Base-by-base conservation (phyloP, 345 rosid species). In the Corchorus olitorius region DNA sequence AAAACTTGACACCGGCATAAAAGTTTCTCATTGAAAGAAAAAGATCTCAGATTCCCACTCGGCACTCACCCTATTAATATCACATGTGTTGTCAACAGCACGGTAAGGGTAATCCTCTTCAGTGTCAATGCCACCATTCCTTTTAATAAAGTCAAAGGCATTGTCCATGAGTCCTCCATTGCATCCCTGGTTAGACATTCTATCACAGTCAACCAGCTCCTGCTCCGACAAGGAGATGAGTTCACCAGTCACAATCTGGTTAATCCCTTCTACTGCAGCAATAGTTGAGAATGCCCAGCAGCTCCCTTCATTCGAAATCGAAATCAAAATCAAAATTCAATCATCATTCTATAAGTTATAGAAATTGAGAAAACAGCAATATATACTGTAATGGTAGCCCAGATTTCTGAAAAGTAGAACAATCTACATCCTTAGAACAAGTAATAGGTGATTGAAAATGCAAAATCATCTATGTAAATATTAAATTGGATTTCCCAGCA, bases 251-350 rank as follows among this genome's bases (percentile, higher is more conserved):
- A 86, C 91, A 12, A 92, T 91, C 85, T 87, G 82, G 82, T 86
- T 92, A 46, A 92, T 80, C 20, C 94, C 95, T 78, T 92, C 97
- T 68, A 92, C 95, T 20, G 97, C 91, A 72, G 82, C 92, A 65
- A 92, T 58, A 10, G 97, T 83, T 8, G 97, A 92, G 83, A 92
- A 92, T 35, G 97, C 93, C 95, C 95, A 91, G 84, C 97, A 87
- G 67, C 97, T 92, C 82, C 97, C 95, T 90, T n/a, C 68, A 75
- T 71, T 74, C 60, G 15, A 60, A 72, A 60, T 60, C 70, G 52
- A 27, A 27, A 27, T 27, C 27, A n/a, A 60, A 72, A 60, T 60
- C 70, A 61, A 27, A 27, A 27, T 27, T n/a, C 27, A 70, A 52
- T 2, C 1, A 45, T 43, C 34, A 11, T 19, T 65, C 52, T 41